These are phyloP conservation scores for Mikania micrantha DNA, from an alignment of 129 eudicot species.

Conservation along the genomic window DNA sequence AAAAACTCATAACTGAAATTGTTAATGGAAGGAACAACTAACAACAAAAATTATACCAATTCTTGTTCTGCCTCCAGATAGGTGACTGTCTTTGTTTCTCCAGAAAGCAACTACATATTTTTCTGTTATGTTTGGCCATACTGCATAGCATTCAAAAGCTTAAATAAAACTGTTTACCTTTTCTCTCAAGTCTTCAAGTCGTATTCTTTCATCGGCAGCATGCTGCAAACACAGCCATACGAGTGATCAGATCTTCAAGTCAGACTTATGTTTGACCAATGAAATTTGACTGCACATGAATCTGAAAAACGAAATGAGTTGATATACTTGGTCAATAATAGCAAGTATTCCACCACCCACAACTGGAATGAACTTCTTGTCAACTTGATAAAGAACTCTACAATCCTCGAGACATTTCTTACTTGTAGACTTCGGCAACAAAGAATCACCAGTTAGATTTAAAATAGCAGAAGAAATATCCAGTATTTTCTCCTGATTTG, in stretches of 20 bases:
- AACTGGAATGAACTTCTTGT: constrained; percentile 84
- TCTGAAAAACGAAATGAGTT: not conserved
- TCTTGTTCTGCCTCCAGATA: constrained; percentile 78
- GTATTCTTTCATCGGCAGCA: constrained; percentile 97
- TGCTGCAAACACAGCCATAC: constrained; percentile 53
- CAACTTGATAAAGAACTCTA: constrained; percentile 87
- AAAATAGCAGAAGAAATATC: constrained; percentile 62
- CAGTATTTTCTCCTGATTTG: constrained; percentile 45
- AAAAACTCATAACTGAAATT: constrained; percentile 4
- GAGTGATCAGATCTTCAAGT: not conserved
- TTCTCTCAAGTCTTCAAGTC: constrained; percentile 76
- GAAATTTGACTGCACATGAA: constrained; percentile 14
- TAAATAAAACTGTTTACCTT: constrained; percentile 49
- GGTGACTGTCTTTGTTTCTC: constrained; percentile 36
- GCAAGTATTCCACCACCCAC: constrained; percentile 72
- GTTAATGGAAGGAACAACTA: not conserved
- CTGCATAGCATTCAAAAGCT: constrained; percentile 4
- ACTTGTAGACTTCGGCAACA: constrained; percentile 69
- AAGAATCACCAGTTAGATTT: constrained; percentile 58
- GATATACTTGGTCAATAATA: constrained; percentile 80
- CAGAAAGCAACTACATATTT: constrained; percentile 51
- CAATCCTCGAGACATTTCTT: constrained; percentile 56
- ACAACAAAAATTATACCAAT: constrained; percentile 44
- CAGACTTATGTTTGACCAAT: not conserved
- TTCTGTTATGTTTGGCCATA: constrained; percentile 12